Evolutionary conservation across 1,139 yeast species (phyloP).

Genomic region (Hyphopichia burtonii): DNA sequence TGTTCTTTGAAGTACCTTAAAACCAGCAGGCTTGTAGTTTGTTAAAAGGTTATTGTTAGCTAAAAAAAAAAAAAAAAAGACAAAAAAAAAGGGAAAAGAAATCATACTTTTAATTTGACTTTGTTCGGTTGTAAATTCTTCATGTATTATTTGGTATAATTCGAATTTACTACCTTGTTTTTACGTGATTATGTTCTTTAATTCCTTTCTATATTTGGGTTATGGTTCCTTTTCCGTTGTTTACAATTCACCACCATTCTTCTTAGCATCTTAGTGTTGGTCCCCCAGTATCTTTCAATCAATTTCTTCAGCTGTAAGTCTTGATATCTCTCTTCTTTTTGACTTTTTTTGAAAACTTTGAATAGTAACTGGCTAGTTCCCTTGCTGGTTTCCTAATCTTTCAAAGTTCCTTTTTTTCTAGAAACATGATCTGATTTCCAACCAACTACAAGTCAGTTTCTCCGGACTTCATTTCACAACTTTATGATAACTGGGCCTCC

Average conservation of each 20-base stretch:
- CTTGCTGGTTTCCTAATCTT: background rate
- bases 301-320: background rate
- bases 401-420: background rate
- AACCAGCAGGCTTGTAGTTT: no score
- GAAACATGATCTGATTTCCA: background rate
- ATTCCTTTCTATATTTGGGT: background rate
- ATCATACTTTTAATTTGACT: no score
- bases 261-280: background rate
- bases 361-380: no score
- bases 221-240: background rate
- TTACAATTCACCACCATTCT: background rate
- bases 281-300: no score
- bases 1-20: no score
- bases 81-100: no score
- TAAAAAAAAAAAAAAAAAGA: background rate
- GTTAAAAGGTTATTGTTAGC: no score
- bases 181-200: background rate
- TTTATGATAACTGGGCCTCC: background rate
- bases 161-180: background rate
- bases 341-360: no score
- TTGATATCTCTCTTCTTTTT: no score
- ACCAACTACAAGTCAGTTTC: background rate
- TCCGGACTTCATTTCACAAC: conserved; percentile 2
- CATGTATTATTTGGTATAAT: background rate
- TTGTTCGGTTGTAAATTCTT: background rate